phyloP scores from a whole-genome alignment of 2,329 filamentous ascomycete species.

The Verticillium nubilum region DNA sequence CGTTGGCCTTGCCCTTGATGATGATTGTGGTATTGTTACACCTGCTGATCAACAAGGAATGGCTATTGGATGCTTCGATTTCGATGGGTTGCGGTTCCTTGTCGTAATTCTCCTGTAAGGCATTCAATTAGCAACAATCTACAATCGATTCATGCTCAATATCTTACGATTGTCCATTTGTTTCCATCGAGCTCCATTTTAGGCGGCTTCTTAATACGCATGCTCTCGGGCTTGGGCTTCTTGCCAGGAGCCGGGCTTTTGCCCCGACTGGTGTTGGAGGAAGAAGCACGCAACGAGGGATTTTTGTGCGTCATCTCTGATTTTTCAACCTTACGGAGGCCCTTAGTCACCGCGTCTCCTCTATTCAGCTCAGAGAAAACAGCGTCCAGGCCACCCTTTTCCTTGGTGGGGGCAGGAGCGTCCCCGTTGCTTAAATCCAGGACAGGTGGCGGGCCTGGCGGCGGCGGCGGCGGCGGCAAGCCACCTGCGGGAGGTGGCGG shows the following conservation, averaged over 20 bases:
- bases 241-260: constrained; percentile 87
- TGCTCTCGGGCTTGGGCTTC: constrained; percentile 80
- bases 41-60: constrained; percentile 86
- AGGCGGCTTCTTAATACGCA: constrained; percentile 77
- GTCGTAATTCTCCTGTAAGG: constrained; percentile 78
- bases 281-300: constrained; percentile 70
- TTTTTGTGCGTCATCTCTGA: constrained; percentile 99
- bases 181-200: constrained; percentile 78
- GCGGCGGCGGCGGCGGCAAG: constrained; percentile 61
- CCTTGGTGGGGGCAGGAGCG: constrained; percentile 33
- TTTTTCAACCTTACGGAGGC: constrained; percentile 87
- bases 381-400: constrained; percentile 64
- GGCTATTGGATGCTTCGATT: constrained; percentile 74
- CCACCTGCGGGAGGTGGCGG: constrained; percentile 49
- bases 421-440: constrained; percentile 49
- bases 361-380: constrained; percentile 91
- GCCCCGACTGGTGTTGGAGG: constrained; percentile 53
- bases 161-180: constrained; percentile 80
- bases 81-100: constrained; percentile 67
- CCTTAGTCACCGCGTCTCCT: constrained; percentile 80
- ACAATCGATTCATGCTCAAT: neutral
- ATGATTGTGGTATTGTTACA: constrained; percentile 90
- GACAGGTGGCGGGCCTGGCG: constrained; percentile 64
- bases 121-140: constrained; percentile 5
- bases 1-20: constrained; percentile 89